A percentile compares a stretch with the other conserved stretches of the same genome.
phyloP scores from a whole-genome alignment of 2,329 filamentous ascomycete species.

The Stenocarpella maydis region DNA sequence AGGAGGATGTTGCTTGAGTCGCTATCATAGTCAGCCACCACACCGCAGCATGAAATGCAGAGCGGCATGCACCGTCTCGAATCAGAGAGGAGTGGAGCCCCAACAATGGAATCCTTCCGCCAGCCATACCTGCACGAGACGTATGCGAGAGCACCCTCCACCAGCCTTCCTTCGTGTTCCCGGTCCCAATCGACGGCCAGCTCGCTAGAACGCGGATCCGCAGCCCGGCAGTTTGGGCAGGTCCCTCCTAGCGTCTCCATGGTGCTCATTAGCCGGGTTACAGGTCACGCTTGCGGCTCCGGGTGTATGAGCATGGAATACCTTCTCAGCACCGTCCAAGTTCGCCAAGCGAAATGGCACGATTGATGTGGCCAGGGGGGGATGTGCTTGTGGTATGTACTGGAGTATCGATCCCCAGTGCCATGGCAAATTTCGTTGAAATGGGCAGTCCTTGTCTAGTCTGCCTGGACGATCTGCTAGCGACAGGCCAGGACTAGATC shows the following conservation, averaged over 20 bases:
- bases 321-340: background rate
- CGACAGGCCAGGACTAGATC: conserved; percentile 6
- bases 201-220: conserved; percentile 11
- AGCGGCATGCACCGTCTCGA: background rate
- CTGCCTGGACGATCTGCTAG: conserved; percentile 20
- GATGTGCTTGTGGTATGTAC: background rate
- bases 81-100: background rate
- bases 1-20: conserved; percentile 8
- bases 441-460: conserved; percentile 19
- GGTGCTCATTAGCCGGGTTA: conserved; percentile 9
- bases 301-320: background rate
- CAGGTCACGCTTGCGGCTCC: conserved; percentile 19
- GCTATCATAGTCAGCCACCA: conserved; percentile 12
- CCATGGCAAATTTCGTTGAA: conserved; percentile 22
- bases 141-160: background rate
- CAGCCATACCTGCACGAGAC: background rate
- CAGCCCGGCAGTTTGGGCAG: conserved; percentile 25
- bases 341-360: conserved; percentile 10
- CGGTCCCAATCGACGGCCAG: background rate
- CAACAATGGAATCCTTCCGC: conserved; percentile 4
- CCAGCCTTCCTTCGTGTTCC: background rate
- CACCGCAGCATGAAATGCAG: conserved; percentile 2
- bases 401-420: background rate
- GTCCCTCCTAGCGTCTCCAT: background rate
- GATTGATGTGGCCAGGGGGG: background rate